These are phyloP conservation scores for Scedosporium minutisporum DNA, from an alignment of 2,329 filamentous ascomycete species.

Conservation along the genomic window DNA sequence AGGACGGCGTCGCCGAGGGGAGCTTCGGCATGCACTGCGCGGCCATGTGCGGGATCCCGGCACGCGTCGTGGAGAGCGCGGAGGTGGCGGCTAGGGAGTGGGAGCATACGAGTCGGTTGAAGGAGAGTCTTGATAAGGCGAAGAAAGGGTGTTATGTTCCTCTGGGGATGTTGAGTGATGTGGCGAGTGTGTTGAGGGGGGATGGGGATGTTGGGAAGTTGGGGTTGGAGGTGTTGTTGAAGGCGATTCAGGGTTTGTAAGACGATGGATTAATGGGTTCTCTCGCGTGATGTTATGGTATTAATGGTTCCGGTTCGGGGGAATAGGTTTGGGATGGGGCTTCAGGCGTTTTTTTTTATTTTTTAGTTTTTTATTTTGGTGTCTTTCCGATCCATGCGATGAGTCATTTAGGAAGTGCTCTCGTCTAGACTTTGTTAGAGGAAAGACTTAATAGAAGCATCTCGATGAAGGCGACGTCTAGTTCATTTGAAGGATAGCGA, in stretches of 20 bases:
- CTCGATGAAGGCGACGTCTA: too few relatives aligned
- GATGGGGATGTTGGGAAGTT: conserved; percentile 36
- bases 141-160: conserved; percentile 74
- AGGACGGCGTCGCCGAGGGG: conserved; percentile 87
- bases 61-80: conserved; percentile 71
- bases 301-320: neutral
- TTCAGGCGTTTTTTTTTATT: neutral
- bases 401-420: neutral
- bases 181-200: conserved; percentile 65
- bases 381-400: neutral
- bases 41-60: conserved; percentile 90
- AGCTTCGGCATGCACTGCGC: conserved; percentile 99
- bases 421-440: neutral
- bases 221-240: conserved; percentile 49
- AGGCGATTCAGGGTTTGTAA: conserved; percentile 49
- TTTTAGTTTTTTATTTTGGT: too few relatives aligned
- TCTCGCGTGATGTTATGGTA: neutral
- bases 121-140: conserved; percentile 76
- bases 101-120: conserved; percentile 88
- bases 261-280: neutral
- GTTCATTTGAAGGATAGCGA: too few relatives aligned
- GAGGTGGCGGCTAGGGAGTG: conserved; percentile 84
- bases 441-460: neutral
- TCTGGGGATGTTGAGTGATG: conserved; percentile 77
- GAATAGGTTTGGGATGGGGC: neutral